phyloP scores from a whole-genome alignment of 768 basidiomycete species.

The Gautieria morchelliformis region DNA sequence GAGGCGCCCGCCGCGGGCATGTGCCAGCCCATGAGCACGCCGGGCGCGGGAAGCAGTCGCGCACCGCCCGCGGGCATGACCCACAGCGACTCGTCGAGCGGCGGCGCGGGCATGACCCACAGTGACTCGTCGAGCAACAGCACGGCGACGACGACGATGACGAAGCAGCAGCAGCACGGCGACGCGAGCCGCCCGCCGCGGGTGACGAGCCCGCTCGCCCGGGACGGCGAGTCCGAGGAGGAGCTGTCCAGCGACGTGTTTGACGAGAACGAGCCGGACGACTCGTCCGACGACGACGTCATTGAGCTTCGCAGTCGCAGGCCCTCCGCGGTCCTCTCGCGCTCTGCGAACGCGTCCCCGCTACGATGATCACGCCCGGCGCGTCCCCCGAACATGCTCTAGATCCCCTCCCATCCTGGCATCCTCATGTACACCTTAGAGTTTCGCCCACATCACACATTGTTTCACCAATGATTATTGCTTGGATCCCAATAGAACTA shows the following conservation, averaged over 20 bases:
- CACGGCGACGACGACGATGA: not conserved
- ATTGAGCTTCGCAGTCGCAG: conserved; percentile 1
- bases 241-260: conserved; percentile 61
- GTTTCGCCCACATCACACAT: not conserved
- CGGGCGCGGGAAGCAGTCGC: not conserved
- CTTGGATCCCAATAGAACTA: not conserved
- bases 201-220: conserved; percentile 2
- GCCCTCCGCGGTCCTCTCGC: not conserved
- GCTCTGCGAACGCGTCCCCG: conserved; percentile 1
- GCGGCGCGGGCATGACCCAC: not conserved
- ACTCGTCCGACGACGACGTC: conserved; percentile 5
- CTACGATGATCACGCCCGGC: conserved; percentile 4
- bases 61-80: conserved; percentile 1
- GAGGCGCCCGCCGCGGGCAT: not conserved
- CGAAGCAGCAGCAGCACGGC: not conserved
- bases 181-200: not conserved
- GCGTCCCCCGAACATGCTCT: not conserved
- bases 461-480: not conserved
- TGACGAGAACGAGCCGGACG: conserved; percentile 68
- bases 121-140: conserved; percentile 7
- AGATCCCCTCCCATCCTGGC: not conserved
- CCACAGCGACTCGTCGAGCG: conserved; percentile 6
- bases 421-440: not conserved
- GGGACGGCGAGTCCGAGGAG: not conserved
- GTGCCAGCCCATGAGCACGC: not conserved